phyloP scores from a whole-genome alignment of 1,284 basidiomycete species.

The Ustilago sp. region DNA sequence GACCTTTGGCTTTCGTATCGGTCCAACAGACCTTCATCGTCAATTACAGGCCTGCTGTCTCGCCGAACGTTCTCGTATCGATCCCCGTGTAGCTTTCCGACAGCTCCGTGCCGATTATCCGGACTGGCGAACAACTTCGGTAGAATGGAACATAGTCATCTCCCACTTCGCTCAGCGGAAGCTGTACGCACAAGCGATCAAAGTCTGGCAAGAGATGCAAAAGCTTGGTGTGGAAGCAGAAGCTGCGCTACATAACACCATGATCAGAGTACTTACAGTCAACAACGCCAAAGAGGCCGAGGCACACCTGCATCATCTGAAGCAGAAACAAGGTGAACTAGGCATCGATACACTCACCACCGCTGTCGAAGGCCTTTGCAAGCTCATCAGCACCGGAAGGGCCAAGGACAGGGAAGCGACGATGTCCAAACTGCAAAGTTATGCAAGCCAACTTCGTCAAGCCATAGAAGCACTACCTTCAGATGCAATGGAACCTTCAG shows the following conservation, averaged over 20 bases:
- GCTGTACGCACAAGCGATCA: slow-evolving; percentile 13
- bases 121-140: slow-evolving; percentile 32
- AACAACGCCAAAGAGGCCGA: slow-evolving; percentile 15
- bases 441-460: slow-evolving; percentile 22
- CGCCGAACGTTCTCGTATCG: not conserved
- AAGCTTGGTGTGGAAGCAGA: slow-evolving; percentile 9
- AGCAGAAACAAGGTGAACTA: not conserved
- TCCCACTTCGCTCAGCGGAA: slow-evolving; percentile 12
- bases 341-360: slow-evolving; percentile 23
- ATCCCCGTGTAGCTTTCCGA: slow-evolving; percentile 21
- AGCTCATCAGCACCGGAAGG: not conserved
- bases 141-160: slow-evolving; percentile 50
- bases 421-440: slow-evolving; percentile 8
- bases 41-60: slow-evolving; percentile 27
- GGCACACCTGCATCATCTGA: slow-evolving; percentile 6
- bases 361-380: slow-evolving; percentile 25
- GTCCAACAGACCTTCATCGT: slow-evolving; percentile 37
- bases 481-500: slow-evolving; percentile 8
- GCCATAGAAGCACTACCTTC: slow-evolving; percentile 2
- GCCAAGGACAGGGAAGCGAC: not conserved
- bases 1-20: slow-evolving; percentile 31
- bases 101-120: slow-evolving; percentile 30
- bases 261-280: slow-evolving; percentile 17
- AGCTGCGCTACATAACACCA: slow-evolving; percentile 17
- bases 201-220: slow-evolving; percentile 30